These are phyloP conservation scores for Raffaelea deltoideospora DNA, from an alignment of 2,329 filamentous ascomycete genomes.

Conservation along the genomic window DNA sequence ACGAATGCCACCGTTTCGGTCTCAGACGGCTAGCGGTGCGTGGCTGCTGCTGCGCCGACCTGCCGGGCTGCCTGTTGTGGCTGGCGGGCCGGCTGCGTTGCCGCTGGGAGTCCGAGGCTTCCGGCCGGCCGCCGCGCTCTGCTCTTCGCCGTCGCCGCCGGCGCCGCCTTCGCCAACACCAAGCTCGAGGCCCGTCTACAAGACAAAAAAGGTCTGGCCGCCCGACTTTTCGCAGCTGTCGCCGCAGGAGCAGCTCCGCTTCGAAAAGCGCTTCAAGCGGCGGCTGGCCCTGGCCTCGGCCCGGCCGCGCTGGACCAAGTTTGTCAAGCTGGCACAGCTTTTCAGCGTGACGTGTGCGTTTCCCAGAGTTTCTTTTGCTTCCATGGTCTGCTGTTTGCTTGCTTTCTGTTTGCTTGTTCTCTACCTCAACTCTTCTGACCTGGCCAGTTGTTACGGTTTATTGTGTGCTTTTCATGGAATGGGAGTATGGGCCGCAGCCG, in stretches of 20 bases:
- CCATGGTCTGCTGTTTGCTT: no score
- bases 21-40: no score
- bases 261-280: constrained; percentile 66
- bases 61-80: no score
- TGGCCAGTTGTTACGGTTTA: constrained; percentile 35
- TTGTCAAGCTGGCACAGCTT: constrained; percentile 49
- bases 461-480: constrained; percentile 47
- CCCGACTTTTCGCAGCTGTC: constrained; percentile 59
- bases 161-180: no score
- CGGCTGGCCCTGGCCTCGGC: constrained; percentile 46
- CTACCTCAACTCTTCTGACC: neutral
- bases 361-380: no score
- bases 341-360: constrained; percentile 39
- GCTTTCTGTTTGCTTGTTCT: no score
- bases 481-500: constrained; percentile 28
- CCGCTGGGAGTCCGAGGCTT: neutral
- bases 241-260: constrained; percentile 57
- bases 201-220: constrained; percentile 60
- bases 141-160: neutral
- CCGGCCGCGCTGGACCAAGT: constrained; percentile 49
- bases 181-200: constrained; percentile 23
- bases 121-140: neutral
- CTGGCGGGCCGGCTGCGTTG: neutral
- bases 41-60: no score
- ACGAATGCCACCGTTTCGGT: no score